phyloP scores from a whole-genome alignment of 768 basidiomycete species.

The Sistotremastrum niveocremeum region DNA sequence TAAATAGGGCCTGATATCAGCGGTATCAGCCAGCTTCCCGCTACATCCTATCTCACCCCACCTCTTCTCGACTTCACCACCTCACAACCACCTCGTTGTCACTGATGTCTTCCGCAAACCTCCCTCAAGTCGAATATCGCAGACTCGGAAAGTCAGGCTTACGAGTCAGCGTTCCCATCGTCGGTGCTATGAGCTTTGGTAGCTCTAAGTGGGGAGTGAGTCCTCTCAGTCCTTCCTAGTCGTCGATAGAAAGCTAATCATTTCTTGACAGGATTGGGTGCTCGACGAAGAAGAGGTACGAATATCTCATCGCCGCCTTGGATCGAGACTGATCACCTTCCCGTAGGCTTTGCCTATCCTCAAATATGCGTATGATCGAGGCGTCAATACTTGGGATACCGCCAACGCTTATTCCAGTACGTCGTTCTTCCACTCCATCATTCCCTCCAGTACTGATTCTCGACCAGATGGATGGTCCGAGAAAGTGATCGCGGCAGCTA shows the following conservation, averaged over 20 bases:
- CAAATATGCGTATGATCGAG: constrained; percentile 26
- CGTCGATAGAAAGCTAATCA: background rate
- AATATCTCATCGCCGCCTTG: constrained; percentile 10
- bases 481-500: constrained; percentile 21
- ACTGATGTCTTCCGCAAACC: too few relatives aligned
- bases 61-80: too few relatives aligned
- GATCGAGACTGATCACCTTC: constrained; percentile 2
- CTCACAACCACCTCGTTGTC: too few relatives aligned
- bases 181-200: constrained; percentile 15
- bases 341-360: constrained; percentile 18
- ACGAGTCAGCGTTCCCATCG: constrained; percentile 22
- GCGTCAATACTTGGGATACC: constrained; percentile 27
- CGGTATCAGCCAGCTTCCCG: too few relatives aligned
- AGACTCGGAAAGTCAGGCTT: constrained; percentile 20
- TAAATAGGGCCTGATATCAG: too few relatives aligned
- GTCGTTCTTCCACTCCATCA: too few relatives aligned
- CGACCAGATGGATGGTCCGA: constrained; percentile 21
- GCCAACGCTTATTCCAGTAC: constrained; percentile 22
- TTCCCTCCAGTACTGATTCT: constrained; percentile 1
- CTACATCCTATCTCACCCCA: too few relatives aligned
- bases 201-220: constrained; percentile 15
- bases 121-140: constrained; percentile 16
- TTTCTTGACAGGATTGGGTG: constrained; percentile 11
- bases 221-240: background rate
- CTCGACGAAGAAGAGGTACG: constrained; percentile 11